Conservation (phyloP, 169 alveolate species). For the Cystoisospora suis region DNA sequence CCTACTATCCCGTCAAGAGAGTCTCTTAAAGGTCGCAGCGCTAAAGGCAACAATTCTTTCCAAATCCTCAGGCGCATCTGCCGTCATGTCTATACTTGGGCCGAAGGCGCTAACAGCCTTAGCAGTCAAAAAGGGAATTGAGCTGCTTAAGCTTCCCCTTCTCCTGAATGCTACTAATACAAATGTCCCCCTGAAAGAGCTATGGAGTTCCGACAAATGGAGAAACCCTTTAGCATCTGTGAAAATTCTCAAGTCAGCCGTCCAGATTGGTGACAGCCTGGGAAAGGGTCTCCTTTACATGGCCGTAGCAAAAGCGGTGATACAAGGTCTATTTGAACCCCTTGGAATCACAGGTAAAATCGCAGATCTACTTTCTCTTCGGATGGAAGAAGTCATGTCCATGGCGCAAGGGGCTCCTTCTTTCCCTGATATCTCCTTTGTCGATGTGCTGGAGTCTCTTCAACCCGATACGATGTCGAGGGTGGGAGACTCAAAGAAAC, state of each 20-base stretch:
- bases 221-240: background rate
- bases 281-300: background rate
- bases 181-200: background rate
- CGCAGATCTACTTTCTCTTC: background rate
- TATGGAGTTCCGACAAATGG: background rate
- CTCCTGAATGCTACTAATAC: background rate
- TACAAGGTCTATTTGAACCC: background rate
- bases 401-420: too few relatives aligned
- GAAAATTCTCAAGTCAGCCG: background rate
- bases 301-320: background rate
- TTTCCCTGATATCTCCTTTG: background rate
- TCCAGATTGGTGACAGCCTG: background rate
- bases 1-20: background rate
- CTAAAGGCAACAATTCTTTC: background rate
- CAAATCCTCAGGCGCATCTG: background rate
- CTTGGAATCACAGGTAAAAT: background rate
- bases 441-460: background rate
- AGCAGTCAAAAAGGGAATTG: background rate
- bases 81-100: background rate
- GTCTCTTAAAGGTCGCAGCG: background rate
- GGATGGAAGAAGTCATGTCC: background rate
- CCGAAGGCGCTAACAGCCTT: background rate
- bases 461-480: background rate
- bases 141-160: background rate
- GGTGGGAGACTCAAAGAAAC: background rate